Evolutionary conservation across 73 alveolate genomes (phyloP), one percentile per base, ranked within the genome.

Genomic region (Paramecium caudatum): DNA sequence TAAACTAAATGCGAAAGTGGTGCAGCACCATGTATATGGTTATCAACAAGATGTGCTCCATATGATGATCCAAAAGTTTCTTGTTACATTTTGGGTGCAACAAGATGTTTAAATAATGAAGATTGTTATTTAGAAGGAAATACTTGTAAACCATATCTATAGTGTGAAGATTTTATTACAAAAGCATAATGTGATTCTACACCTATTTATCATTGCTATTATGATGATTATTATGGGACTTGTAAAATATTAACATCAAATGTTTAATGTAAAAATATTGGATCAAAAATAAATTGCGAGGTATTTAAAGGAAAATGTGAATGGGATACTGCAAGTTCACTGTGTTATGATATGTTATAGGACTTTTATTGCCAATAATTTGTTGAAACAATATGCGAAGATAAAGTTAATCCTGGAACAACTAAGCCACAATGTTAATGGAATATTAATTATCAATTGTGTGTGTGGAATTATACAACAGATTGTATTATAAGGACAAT

Each of bases 21-120:
- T 15, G 17, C 46, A 19, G 43, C 88, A 12, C 88, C 88, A 6
- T 74, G 88, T 45, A 17, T 74, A 27, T 74, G 88, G 88, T 12
- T 74, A 10, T 34, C 41, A 10, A 25, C 16, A 2, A 74, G 19
- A 74, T 74, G 88, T 39, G 39, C 19, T 9, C 5, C 36, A 41
- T 74, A 27, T 74, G 43, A 43, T 43, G 88, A 74, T 45, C 43
- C 88, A 5, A 68, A 74, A 21, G 46, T 45, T 37, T 68, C 88
- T 21, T 74, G 88, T 39, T 34, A 37, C 8, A 21, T 8, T 19
- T 12, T 74, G 21, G 47, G 88, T 4, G 43, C 62, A 8, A 37
- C 47, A 32, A 5, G 15, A 16, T 74, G 88, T 74, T 39, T 74
- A 19, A 74, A 27, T 30, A 74, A 74, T 74, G 88, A 74, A 43